phyloP scores from a whole-genome alignment of 164 flowering plant species.

The Dillenia turbinata region DNA sequence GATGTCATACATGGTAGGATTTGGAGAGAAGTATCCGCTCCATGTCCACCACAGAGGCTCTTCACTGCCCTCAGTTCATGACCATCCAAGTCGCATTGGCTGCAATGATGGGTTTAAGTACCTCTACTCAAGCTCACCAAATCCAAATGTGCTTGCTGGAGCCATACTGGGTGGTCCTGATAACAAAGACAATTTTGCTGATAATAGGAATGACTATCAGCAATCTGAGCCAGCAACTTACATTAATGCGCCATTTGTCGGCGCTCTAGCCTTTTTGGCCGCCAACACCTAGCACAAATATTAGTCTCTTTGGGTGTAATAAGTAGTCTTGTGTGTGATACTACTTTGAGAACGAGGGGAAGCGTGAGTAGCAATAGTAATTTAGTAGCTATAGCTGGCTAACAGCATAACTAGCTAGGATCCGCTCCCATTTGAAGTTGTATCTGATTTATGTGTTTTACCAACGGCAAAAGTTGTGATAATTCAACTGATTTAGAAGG shows the following conservation, averaged over 20 bases:
- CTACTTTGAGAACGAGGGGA: background rate
- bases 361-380: background rate
- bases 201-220: constrained; percentile 72
- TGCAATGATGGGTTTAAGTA: constrained; percentile 70
- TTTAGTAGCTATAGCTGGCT: too few species aligned
- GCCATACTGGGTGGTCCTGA: constrained; percentile 94
- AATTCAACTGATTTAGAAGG: too few species aligned
- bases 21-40: constrained; percentile 62
- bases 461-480: too few species aligned
- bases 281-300: constrained; percentile 10
- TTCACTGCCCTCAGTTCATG: constrained; percentile 66
- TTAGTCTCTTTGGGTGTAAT: background rate
- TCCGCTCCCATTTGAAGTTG: too few species aligned
- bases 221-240: constrained; percentile 97
- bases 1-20: constrained; percentile 95
- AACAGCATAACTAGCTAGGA: too few species aligned
- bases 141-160: constrained; percentile 81
- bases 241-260: constrained; percentile 92
- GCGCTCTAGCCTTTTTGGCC: constrained; percentile 73
- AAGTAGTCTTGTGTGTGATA: background rate
- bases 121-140: constrained; percentile 54
- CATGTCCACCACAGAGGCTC: constrained; percentile 91
- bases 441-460: too few species aligned
- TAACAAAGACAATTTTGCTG: constrained; percentile 49
- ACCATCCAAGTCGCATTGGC: constrained; percentile 47